Evolutionary conservation across 1,284 basidiomycete species (phyloP).

Genomic region (Heliocybe sulcata): DNA sequence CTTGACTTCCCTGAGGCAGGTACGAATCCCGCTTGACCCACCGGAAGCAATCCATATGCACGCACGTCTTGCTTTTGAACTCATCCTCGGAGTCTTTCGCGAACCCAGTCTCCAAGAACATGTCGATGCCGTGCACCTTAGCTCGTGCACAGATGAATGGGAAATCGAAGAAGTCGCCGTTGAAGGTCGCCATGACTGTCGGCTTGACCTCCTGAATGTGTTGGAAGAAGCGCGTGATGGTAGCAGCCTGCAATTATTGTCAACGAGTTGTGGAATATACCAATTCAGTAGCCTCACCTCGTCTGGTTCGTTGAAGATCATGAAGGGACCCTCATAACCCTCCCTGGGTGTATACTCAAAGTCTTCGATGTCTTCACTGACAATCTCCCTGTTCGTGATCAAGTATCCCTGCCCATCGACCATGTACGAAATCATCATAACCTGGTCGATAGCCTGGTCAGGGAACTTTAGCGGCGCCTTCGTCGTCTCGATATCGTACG

Average conservation of each 20-base stretch:
- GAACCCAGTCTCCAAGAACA: slow-evolving; percentile 95
- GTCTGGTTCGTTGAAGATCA: slow-evolving; percentile 91
- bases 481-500: slow-evolving; percentile 98
- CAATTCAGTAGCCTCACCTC: slow-evolving; percentile 51
- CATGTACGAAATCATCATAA: slow-evolving; percentile 99
- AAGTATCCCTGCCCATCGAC: slow-evolving; percentile 94
- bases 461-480: slow-evolving; percentile 99
- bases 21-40: slow-evolving; percentile 99
- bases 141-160: slow-evolving; percentile 93
- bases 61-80: slow-evolving; percentile 90
- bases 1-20: slow-evolving; percentile 96
- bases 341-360: slow-evolving; percentile 99
- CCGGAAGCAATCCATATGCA: slow-evolving; percentile 99
- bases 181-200: slow-evolving; percentile 97
- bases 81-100: slow-evolving; percentile 90
- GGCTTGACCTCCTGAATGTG: slow-evolving; percentile 92
- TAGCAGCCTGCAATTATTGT: slow-evolving; percentile 44
- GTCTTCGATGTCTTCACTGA: slow-evolving; percentile 96
- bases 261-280: background rate
- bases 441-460: slow-evolving; percentile 91
- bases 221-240: slow-evolving; percentile 86
- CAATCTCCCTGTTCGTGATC: slow-evolving; percentile 97
- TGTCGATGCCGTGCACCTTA: slow-evolving; percentile 88
- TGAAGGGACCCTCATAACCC: slow-evolving; percentile 97
- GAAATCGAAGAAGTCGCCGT: slow-evolving; percentile 99